phyloP scores from a whole-genome alignment of 176 grass and related monocot species.

The Oryza meridionalis region DNA sequence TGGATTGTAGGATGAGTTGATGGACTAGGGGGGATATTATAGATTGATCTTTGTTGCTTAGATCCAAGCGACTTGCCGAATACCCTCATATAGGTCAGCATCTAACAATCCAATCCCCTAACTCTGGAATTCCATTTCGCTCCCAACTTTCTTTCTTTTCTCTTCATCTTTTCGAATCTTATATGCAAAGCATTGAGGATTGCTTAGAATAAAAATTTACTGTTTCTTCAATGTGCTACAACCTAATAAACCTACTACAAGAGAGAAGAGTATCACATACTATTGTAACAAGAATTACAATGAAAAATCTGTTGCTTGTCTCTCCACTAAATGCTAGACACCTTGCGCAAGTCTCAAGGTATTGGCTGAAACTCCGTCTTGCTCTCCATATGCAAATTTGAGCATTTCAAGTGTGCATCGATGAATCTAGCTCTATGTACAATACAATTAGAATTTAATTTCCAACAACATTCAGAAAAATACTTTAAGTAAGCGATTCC shows the following conservation, averaged over 20 bases:
- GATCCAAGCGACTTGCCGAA: not conserved
- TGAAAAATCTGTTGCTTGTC: not conserved
- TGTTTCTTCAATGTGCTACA: too few species aligned
- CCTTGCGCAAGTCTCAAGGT: not conserved
- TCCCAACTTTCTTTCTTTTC: not conserved
- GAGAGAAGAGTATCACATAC: not conserved
- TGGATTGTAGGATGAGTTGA: not conserved
- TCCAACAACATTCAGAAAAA: not conserved
- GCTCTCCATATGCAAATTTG: not conserved
- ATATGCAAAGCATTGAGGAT: not conserved
- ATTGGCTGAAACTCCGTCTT: not conserved
- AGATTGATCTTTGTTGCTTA: not conserved
- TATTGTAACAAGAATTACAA: conserved; percentile 21
- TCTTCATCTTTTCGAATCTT: conserved; percentile 11
- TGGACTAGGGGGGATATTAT: not conserved
- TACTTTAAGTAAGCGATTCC: not conserved
- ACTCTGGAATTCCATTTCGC: not conserved
- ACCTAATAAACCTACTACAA: too few species aligned
- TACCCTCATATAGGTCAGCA: not conserved
- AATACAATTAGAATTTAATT: not conserved
- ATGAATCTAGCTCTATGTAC: conserved; percentile 15
- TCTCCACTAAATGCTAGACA: not conserved
- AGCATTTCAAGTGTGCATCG: not conserved
- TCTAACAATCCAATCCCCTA: not conserved
- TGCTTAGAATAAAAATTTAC: too few species aligned